Evolutionary conservation across 371 early-diverging fungal species (phyloP).

Genomic region (Rhizopus arrhizus): DNA sequence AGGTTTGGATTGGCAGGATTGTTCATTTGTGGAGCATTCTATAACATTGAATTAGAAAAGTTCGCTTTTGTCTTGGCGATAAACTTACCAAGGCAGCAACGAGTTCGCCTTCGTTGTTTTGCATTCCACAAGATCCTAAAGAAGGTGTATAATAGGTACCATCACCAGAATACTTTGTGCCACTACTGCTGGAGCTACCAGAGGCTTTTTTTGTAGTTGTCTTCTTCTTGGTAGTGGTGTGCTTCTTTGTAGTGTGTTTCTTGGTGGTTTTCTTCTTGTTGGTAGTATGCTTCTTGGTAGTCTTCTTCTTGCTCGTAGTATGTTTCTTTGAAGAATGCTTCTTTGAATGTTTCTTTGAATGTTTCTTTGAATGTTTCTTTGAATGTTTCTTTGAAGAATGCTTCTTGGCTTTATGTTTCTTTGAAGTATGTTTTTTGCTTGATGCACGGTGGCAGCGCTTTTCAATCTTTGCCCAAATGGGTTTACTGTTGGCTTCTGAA

Average conservation of each 20-base stretch:
- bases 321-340: conserved; percentile 14
- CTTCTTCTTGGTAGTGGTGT: conserved; percentile 13
- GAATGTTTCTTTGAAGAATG: conserved; percentile 15
- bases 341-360: conserved; percentile 10
- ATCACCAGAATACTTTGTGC: conserved; percentile 30
- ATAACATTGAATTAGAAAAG: conserved; percentile 11
- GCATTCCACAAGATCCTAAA: conserved; percentile 42
- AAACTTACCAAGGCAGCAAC: conserved; percentile 45
- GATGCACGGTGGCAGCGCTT: conserved; percentile 14
- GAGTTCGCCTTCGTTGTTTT: conserved; percentile 24
- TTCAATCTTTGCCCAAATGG: conserved; percentile 8
- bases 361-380: conserved; percentile 8
- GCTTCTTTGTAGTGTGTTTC: conserved; percentile 19
- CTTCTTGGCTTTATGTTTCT: conserved; percentile 11
- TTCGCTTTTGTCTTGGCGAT: background rate
- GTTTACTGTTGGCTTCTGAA: conserved; percentile 10
- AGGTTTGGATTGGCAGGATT: conserved; percentile 36
- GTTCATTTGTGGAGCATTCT: conserved; percentile 49
- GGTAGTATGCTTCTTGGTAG: conserved; percentile 12
- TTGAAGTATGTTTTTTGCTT: conserved; percentile 12
- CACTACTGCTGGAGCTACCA: background rate
- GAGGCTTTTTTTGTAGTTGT: conserved; percentile 13
- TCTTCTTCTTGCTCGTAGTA: conserved; percentile 22
- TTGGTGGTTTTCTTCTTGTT: conserved; percentile 17
- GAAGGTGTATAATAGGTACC: conserved; percentile 41